Evolutionary conservation across 257 asterid species (phyloP).

Genomic region (Ehretia macrophylla): DNA sequence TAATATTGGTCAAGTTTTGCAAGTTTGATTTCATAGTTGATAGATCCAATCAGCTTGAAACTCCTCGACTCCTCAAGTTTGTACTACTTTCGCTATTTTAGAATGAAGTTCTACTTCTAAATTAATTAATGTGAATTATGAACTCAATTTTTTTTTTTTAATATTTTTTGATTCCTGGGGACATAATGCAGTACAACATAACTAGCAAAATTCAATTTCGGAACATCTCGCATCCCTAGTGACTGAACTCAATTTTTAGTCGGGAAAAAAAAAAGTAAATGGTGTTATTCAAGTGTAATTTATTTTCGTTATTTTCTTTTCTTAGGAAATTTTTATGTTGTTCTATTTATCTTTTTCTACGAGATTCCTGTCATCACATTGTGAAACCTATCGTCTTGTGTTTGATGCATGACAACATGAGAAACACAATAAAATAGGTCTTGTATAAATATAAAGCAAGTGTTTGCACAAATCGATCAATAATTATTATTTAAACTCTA

Average conservation of each 20-base stretch:
- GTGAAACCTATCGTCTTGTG: conserved; percentile 8
- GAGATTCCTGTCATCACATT: conserved; percentile 12
- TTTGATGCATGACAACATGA: conserved; percentile 13
- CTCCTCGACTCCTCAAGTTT: neutral
- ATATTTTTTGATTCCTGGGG: neutral
- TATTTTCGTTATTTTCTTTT: too few relatives aligned
- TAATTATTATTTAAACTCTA: too few relatives aligned
- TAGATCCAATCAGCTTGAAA: conserved; percentile 4
- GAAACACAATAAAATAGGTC: neutral
- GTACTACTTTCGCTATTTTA: neutral
- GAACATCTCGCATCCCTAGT: too few relatives aligned
- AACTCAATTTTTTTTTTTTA: neutral
- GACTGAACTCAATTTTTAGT: too few relatives aligned
- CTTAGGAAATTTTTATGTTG: too few relatives aligned
- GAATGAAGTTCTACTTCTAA: neutral
- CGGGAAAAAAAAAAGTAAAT: too few relatives aligned
- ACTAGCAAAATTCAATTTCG: too few relatives aligned
- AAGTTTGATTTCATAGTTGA: conserved; percentile 13
- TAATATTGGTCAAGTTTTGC: conserved; percentile 14
- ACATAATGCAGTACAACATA: too few relatives aligned
- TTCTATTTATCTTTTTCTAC: neutral
- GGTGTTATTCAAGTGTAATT: too few relatives aligned
- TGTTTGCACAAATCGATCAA: neutral
- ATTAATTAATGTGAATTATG: neutral
- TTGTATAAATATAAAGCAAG: neutral